A percentile compares a stretch with the other conserved stretches of the same genome.
These are phyloP conservation scores for Podosphaera leucotricha DNA, from an alignment of 2,329 filamentous ascomycete species.

Conservation along the genomic window DNA sequence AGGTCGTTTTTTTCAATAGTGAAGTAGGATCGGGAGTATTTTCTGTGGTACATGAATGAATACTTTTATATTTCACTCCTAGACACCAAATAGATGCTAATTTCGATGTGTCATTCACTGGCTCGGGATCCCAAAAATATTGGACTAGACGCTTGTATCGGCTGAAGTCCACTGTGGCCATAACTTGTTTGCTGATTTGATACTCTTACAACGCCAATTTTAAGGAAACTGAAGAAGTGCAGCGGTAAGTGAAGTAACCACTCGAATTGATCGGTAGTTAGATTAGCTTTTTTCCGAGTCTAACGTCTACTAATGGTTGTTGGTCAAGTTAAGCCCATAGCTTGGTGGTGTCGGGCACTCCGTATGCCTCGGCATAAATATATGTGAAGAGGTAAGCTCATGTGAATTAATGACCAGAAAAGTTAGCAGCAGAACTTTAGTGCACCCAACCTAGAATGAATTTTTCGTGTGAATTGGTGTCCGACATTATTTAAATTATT, in stretches of 20 bases:
- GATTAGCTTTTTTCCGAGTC: not conserved
- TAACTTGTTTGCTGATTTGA: constrained; percentile 3
- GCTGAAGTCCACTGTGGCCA: constrained; percentile 50
- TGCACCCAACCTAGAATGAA: no score
- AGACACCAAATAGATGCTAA: constrained; percentile 69
- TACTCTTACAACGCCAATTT: not conserved
- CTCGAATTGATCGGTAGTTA: no score
- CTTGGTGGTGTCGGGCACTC: no score
- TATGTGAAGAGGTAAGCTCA: not conserved
- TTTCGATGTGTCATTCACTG: constrained; percentile 47
- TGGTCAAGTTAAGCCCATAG: no score
- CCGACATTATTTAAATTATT: not conserved
- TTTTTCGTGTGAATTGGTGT: not conserved
- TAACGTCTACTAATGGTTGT: constrained; percentile 3
- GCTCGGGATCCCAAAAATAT: constrained; percentile 80
- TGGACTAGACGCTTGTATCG: constrained; percentile 66
- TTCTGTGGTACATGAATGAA: not conserved
- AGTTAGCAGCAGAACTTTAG: not conserved
- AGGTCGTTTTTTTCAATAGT: not conserved
- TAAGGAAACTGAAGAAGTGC: not conserved
- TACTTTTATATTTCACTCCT: constrained; percentile 28
- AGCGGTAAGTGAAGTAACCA: not conserved
- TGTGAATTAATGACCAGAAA: not conserved
- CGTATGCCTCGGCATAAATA: no score
- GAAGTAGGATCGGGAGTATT: not conserved